These are phyloP conservation scores for Claviceps sp. DNA, from an alignment of 2,329 filamentous ascomycete species.

Conservation along the genomic window DNA sequence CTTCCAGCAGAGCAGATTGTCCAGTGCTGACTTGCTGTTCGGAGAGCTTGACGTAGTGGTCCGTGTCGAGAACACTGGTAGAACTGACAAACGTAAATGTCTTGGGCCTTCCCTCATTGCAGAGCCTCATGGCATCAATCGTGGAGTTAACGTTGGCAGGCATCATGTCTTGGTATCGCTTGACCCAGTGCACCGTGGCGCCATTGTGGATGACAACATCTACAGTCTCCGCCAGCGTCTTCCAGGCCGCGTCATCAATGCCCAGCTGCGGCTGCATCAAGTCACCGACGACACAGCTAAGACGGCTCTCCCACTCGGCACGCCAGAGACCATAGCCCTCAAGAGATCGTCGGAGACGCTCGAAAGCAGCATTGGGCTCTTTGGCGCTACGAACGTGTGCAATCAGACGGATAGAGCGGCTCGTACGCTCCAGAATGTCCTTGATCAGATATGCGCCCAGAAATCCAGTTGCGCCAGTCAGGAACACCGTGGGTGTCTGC, in stretches of 20 bases:
- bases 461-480: slow-evolving; percentile 73
- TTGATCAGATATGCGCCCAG: slow-evolving; percentile 67
- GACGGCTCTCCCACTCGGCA: slow-evolving; percentile 48
- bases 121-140: slow-evolving; percentile 62
- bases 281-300: slow-evolving; percentile 61
- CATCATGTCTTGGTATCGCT: slow-evolving; percentile 59
- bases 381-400: slow-evolving; percentile 59
- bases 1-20: slow-evolving; percentile 53
- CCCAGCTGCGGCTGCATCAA: slow-evolving; percentile 61
- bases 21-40: slow-evolving; percentile 35
- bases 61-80: slow-evolving; percentile 63
- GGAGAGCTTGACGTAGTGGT: slow-evolving; percentile 67
- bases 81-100: slow-evolving; percentile 66
- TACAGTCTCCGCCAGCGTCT: slow-evolving; percentile 47
- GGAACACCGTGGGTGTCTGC: slow-evolving; percentile 45
- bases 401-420: slow-evolving; percentile 34
- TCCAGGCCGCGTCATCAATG: slow-evolving; percentile 52
- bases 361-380: slow-evolving; percentile 42
- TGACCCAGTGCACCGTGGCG: slow-evolving; percentile 69
- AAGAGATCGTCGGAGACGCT: slow-evolving; percentile 53
- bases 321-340: slow-evolving; percentile 71
- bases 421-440: slow-evolving; percentile 47
- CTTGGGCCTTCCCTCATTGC: slow-evolving; percentile 66
- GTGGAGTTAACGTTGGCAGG: slow-evolving; percentile 71
- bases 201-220: slow-evolving; percentile 76